Evolutionary conservation across 345 rosid genomes (phyloP).

Genomic region (Salix koriyanagi): DNA sequence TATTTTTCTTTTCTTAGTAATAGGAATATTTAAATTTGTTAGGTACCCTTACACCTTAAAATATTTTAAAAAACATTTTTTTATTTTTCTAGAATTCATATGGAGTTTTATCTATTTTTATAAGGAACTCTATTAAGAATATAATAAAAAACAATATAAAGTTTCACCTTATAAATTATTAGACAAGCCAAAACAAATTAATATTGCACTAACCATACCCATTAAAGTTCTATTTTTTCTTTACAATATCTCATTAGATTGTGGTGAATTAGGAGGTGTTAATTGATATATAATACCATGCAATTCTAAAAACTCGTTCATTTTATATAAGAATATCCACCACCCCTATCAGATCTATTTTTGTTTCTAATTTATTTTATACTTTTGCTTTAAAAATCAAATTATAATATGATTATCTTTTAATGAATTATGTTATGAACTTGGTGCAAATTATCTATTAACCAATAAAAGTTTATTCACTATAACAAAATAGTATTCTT

Average conservation of each 20-base stretch:
- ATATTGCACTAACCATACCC: neutral
- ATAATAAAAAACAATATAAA: neutral
- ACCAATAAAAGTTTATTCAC: too few species aligned
- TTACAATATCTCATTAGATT: neutral
- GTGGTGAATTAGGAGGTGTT: neutral
- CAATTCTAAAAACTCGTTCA: too few species aligned
- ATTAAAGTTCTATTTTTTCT: neutral
- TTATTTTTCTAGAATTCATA: neutral
- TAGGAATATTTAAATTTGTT: neutral
- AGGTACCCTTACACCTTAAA: conserved; percentile 1
- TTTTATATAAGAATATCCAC: too few species aligned
- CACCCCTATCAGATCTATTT: too few species aligned
- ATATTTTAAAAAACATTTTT: neutral
- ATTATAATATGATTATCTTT: too few species aligned
- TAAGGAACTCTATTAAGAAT: neutral
- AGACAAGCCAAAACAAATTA: neutral
- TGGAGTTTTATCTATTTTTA: neutral
- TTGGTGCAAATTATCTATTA: too few species aligned
- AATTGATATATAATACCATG: neutral
- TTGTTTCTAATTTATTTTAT: too few species aligned
- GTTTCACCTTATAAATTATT: neutral
- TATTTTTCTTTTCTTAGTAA: neutral
- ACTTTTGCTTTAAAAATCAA: too few species aligned
- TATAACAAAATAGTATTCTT: too few species aligned
- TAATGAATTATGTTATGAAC: too few species aligned